Conservation (phyloP, 1,284 basidiomycete species). For the Porogramme epimiltina region DNA sequence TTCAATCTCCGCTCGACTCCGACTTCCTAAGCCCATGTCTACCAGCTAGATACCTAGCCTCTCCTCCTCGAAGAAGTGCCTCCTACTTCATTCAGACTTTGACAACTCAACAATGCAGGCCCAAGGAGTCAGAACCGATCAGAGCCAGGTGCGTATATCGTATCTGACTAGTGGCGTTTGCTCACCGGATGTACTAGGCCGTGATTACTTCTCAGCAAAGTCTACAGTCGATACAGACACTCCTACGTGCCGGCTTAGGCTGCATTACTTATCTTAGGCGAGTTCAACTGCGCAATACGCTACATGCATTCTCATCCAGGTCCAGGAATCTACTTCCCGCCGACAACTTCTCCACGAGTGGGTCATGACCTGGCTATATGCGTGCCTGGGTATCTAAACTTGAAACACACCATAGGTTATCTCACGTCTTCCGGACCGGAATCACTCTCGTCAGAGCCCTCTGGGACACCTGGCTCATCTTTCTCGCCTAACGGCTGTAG, state of each 20-base stretch:
- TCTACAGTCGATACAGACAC: constrained; percentile 65
- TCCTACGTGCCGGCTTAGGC: constrained; percentile 72
- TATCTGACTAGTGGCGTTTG: not conserved
- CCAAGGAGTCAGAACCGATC: constrained; percentile 28
- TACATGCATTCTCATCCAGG: not conserved
- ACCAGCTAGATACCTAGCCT: too few species aligned
- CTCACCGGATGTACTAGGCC: constrained; percentile 30
- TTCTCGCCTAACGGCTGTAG: constrained; percentile 34
- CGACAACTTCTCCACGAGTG: constrained; percentile 79
- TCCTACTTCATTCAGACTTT: too few species aligned
- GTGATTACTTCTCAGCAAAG: constrained; percentile 62
- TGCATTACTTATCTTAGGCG: constrained; percentile 79
- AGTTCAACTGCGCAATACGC: constrained; percentile 6
- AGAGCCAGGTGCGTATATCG: constrained; percentile 23
- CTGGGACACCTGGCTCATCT: constrained; percentile 35
- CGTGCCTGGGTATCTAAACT: constrained; percentile 5
- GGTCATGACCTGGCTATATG: constrained; percentile 18
- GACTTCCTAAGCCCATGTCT: too few species aligned
- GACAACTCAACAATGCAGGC: constrained; percentile 40
- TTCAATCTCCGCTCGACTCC: constrained; percentile 16
- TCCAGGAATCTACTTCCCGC: constrained; percentile 71
- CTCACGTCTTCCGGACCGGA: constrained; percentile 52
- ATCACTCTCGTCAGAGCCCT: constrained; percentile 39
- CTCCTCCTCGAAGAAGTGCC: too few species aligned
- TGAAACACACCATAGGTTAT: constrained; percentile 43